Base-by-base conservation (phyloP, 176 grass and related monocot genomes). In the Hsuehochloa calcarea region DNA sequence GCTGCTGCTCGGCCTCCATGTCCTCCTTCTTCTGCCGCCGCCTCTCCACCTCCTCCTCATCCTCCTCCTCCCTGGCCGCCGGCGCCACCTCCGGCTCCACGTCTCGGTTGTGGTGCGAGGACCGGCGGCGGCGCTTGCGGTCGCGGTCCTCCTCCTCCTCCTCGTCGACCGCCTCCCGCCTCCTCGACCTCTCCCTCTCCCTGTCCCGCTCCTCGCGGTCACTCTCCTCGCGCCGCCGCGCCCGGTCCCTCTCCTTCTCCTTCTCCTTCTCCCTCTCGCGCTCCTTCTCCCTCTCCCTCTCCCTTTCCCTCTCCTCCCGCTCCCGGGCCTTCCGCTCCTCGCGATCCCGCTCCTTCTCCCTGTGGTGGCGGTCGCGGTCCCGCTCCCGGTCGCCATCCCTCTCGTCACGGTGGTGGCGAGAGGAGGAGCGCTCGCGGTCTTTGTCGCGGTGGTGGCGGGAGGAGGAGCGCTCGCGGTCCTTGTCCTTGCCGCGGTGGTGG, bases 1-100 rank as follows among this genome's bases (percentile, higher is more conserved):
- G 92, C 80, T 72, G 88, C 63, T 98, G 88, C 85, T 98, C 95
- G 22, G 92, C 95, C 84, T 94, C 92, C 59, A 94, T 88, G 27
- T 88, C 96, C 70, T 98, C 96, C 74, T 98, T 86, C 56, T 85
- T 83, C 85, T 82, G 87, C 69, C 80, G 83, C 68, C 31, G 77
- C 17, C 62, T 77, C 80, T 92, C 84, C 0, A 67, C 89, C 62
- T 75, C 91, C 83, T 87, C 92, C 34, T 67, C 91, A 68, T 74
- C 80, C 35, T 84, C 89, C 85, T 90, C 90, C 68, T 80, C 91
- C 74, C 27, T 85, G 43, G 23, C 43, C 26, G 37, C 74, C 29
- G 47, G 83, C 67, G 63, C 61, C 27, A 55, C 67, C 82, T 93
- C 80, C 65, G 46, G 46, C 74, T 97, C 88, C 37, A 66, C 66